phyloP scores from a whole-genome alignment of 2,329 filamentous ascomycete genomes.

The Zasmidium angulare region DNA sequence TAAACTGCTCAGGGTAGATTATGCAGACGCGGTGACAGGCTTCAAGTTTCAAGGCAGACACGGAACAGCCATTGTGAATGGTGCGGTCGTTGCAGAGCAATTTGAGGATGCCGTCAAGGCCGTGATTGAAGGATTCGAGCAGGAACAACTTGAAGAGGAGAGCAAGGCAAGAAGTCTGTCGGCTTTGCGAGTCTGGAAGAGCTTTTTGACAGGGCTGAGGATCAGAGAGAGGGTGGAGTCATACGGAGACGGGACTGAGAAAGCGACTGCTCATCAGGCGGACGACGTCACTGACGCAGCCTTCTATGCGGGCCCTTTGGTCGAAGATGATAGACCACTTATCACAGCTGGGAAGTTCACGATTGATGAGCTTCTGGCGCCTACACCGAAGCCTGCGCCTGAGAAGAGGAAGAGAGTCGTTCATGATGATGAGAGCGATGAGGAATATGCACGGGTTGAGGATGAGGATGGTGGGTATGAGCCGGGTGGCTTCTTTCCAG shows the following conservation, averaged over 20 bases:
- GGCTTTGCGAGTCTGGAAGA: constrained; percentile 58
- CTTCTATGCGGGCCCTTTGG: constrained; percentile 9
- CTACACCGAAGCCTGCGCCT: constrained; percentile 2
- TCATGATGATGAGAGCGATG: constrained; percentile 17
- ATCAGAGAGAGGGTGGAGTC: constrained; percentile 66
- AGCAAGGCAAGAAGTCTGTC: constrained; percentile 53
- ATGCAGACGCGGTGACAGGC: constrained; percentile 83
- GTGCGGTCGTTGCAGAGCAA: constrained; percentile 73
- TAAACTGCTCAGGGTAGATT: constrained; percentile 75
- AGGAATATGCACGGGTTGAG: constrained; percentile 16
- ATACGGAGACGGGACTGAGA: background rate
- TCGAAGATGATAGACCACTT: constrained; percentile 17
- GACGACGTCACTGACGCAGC: constrained; percentile 6
- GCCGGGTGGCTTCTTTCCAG: constrained; percentile 28
- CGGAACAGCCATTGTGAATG: constrained; percentile 79
- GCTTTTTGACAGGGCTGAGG: constrained; percentile 61
- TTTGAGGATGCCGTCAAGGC: constrained; percentile 69
- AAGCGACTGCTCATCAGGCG: constrained; percentile 6
- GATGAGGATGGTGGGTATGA: constrained; percentile 34
- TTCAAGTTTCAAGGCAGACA: constrained; percentile 85
- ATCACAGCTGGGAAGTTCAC: constrained; percentile 26
- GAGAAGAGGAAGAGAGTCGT: constrained; percentile 9
- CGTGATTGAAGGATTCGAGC: constrained; percentile 66
- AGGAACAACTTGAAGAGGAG: constrained; percentile 64
- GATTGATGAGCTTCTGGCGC: constrained; percentile 16